These are phyloP conservation scores for Trametes cubensis DNA, from an alignment of 768 basidiomycete genomes.

Conservation along the genomic window DNA sequence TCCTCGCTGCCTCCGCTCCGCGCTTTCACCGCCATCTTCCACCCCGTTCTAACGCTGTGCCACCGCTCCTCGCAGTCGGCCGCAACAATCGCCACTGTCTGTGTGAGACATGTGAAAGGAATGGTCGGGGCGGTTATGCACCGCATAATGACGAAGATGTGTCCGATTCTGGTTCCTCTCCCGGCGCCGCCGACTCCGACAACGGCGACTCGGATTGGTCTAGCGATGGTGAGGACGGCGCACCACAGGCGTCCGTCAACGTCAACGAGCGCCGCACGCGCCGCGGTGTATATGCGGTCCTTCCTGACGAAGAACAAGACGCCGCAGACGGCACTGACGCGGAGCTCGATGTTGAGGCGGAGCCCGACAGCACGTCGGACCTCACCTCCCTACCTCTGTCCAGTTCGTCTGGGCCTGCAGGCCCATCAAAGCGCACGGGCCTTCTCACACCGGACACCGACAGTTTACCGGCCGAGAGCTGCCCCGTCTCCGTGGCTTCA, in stretches of 20 bases:
- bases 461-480: slow-evolving; percentile 16
- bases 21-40: slow-evolving; percentile 14
- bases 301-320: slow-evolving; percentile 57
- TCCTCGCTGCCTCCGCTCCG: slow-evolving; percentile 4
- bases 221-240: slow-evolving; percentile 34
- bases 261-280: slow-evolving; percentile 81
- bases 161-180: slow-evolving; percentile 37
- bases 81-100: slow-evolving; percentile 74
- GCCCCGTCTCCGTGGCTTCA: slow-evolving; percentile 10
- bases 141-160: slow-evolving; percentile 57
- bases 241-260: slow-evolving; percentile 47
- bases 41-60: slow-evolving; percentile 23
- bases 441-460: slow-evolving; percentile 36
- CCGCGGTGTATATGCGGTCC: slow-evolving; percentile 77
- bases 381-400: slow-evolving; percentile 52
- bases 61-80: slow-evolving; percentile 50
- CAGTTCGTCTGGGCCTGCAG: slow-evolving; percentile 18
- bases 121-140: slow-evolving; percentile 71
- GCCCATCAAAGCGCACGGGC: slow-evolving; percentile 26
- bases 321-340: slow-evolving; percentile 51
- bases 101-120: slow-evolving; percentile 85
- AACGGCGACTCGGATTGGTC: slow-evolving; percentile 29
- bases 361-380: slow-evolving; percentile 49
- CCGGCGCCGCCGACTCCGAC: slow-evolving; percentile 47
- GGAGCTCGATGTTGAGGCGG: slow-evolving; percentile 53